phyloP scores from a whole-genome alignment of 805 yeast genomes.

The Nakazawaea ishiwadae region DNA sequence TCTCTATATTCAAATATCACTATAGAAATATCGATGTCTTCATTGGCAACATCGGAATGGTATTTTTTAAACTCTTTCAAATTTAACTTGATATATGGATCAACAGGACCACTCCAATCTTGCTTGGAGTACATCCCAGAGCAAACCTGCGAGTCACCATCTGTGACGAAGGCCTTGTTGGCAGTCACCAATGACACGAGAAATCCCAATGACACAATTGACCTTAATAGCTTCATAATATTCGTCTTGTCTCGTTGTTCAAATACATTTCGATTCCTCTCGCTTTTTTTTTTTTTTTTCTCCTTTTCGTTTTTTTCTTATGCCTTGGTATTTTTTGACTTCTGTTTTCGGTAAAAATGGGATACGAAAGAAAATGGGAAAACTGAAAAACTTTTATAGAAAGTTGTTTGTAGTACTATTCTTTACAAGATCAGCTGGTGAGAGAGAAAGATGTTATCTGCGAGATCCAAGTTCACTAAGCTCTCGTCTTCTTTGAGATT shows the following conservation, averaged over 20 bases:
- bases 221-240: too few relatives aligned
- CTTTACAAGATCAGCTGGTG: neutral
- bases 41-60: constrained; percentile 25
- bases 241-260: neutral
- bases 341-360: neutral
- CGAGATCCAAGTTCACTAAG: neutral
- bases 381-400: too few relatives aligned
- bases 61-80: constrained; percentile 27
- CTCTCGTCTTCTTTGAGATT: neutral
- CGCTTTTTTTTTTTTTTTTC: neutral
- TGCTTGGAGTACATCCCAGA: constrained; percentile 84
- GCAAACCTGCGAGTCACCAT: constrained; percentile 62
- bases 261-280: neutral
- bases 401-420: too few relatives aligned
- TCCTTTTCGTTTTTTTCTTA: neutral
- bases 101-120: constrained; percentile 80
- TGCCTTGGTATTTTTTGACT: neutral
- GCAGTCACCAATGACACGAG: constrained; percentile 29
- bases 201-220: neutral
- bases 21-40: constrained; percentile 46
- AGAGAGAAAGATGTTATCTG: neutral
- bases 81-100: constrained; percentile 55
- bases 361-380: too few relatives aligned
- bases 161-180: constrained; percentile 45
- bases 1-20: constrained; percentile 85